Evolutionary conservation across 2,329 filamentous ascomycete species (phyloP).

Genomic region (Aspergillus novoparasiticus): DNA sequence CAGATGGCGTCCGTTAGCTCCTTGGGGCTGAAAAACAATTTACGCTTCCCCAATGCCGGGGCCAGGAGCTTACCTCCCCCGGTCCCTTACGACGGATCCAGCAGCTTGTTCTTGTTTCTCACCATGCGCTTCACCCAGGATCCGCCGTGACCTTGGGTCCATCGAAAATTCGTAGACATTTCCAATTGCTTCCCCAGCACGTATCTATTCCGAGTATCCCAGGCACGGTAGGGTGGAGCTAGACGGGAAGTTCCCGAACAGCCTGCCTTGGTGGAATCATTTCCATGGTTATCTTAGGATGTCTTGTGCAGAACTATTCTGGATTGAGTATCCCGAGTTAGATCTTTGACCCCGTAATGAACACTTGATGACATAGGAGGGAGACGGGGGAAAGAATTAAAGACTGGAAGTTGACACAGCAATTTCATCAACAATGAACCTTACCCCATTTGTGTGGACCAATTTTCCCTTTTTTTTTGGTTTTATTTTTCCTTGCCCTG

Average conservation of each 20-base stretch:
- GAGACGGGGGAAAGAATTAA: background rate
- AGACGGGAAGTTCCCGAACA: constrained; percentile 7
- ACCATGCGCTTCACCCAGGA: constrained; percentile 1
- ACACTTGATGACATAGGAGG: constrained; percentile 1
- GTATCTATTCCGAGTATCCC: background rate
- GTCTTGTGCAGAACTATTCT: constrained; percentile 14
- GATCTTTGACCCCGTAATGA: background rate
- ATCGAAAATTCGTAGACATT: constrained; percentile 6
- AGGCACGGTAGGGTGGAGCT: constrained; percentile 12
- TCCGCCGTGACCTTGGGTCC: constrained; percentile 5
- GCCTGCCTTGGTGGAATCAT: constrained; percentile 1
- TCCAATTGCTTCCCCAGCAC: background rate
- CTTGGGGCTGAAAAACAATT: constrained; percentile 25
- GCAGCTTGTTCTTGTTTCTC: constrained; percentile 13
- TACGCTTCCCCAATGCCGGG: constrained; percentile 13
- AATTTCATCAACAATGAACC: background rate
- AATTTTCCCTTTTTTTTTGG: background rate
- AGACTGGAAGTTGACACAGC: background rate
- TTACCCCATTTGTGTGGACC: background rate
- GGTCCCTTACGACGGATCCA: constrained; percentile 6
- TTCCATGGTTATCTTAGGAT: constrained; percentile 5
- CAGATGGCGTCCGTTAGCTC: constrained; percentile 15
- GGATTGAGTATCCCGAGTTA: constrained; percentile 11
- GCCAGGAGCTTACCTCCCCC: constrained; percentile 14
- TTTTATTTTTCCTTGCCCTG: background rate